Base-by-base conservation (phyloP, 2,329 filamentous ascomycete genomes). In the Neospermospora avenae region DNA sequence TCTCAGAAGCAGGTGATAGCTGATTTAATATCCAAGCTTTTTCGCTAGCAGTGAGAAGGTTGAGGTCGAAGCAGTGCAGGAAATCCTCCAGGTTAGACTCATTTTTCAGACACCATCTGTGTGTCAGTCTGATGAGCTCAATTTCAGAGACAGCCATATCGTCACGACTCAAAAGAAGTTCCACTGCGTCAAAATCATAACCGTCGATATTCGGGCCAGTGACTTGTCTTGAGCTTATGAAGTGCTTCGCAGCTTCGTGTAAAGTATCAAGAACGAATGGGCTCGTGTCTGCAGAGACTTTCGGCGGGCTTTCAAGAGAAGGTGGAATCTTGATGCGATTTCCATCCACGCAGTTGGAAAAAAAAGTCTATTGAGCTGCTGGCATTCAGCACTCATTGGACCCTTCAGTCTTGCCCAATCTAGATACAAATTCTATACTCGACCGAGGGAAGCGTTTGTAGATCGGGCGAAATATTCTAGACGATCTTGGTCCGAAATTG, bases 261-360 rank as follows among this genome's bases (percentile, higher is more conserved):
- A 58, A 18, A 20, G 39, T 46, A 28, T 58, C 57, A 25, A 58
- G 57, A 4, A 58, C 35, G 45, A 58, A 58, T 37, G 57, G 57
- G 16, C 28, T 2, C 11, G 35, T 18, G 20, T 45, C 18, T 16
- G 10, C n/a, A 41, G 41, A 22, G 39, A 22, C 25, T 24, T 48
- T 41, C 34, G 51, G 57, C 20, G 57, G 57, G 34, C 57, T 55
- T 25, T 59, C 51, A 14, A 59, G 51, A 13, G 18, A 42, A 18
- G 4, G 31, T 22, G 57, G 57, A 49, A 59, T 28, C 18, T 59
- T 59, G 31, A 59, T 54, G 20, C 57, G 57, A 58, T 58, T 58
- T 8, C 56, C 56, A 20, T 48, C 57, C 4, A 59, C 39, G 25
- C 49, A 53, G 18, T 39, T 53, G 18, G 49, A 53, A 18, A 53